Percentiles rank a stretch among this genome's conserved stretches.
phyloP scores from a whole-genome alignment of 2,329 filamentous ascomycete species.

The Ophiocordyceps camponoti-leonardi region DNA sequence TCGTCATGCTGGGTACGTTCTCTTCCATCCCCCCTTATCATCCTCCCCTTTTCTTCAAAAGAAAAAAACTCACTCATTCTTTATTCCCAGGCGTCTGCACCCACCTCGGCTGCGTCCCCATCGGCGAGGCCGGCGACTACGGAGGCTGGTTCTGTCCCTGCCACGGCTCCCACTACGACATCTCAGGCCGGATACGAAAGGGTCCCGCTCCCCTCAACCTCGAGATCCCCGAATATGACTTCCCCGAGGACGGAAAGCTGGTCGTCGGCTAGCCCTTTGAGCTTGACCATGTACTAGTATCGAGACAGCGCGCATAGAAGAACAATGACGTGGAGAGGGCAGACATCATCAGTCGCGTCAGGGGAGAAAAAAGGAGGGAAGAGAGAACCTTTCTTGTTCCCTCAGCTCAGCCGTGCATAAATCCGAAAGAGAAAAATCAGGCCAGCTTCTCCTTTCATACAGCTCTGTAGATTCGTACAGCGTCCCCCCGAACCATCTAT shows the following conservation, averaged over 20 bases:
- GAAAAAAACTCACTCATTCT: too few species aligned
- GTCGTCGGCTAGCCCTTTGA: slow-evolving; percentile 63
- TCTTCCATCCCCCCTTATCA: background rate
- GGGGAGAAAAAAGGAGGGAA: background rate
- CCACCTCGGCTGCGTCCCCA: slow-evolving; percentile 96
- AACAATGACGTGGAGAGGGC: background rate
- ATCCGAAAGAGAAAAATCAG: background rate
- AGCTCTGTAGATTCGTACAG: background rate
- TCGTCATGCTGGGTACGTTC: slow-evolving; percentile 75
- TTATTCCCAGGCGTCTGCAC: slow-evolving; percentile 99
- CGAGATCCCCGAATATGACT: slow-evolving; percentile 83
- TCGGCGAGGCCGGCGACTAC: slow-evolving; percentile 94
- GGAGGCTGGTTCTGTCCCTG: slow-evolving; percentile 99
- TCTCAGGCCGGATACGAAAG: slow-evolving; percentile 95
- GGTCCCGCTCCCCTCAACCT: slow-evolving; percentile 95
- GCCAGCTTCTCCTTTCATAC: background rate
- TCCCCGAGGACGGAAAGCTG: slow-evolving; percentile 76
- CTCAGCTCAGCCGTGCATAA: background rate
- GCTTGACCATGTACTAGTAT: slow-evolving; percentile 6
- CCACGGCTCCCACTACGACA: slow-evolving; percentile 99
- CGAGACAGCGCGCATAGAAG: slow-evolving; percentile 5
- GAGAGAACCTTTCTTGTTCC: background rate
- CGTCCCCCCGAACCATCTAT: background rate
- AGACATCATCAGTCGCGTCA: background rate
- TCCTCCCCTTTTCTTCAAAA: slow-evolving; percentile 17